Evolutionary conservation across 2,329 filamentous ascomycete species (phyloP).

Genomic region (Xylariaceae sp.): DNA sequence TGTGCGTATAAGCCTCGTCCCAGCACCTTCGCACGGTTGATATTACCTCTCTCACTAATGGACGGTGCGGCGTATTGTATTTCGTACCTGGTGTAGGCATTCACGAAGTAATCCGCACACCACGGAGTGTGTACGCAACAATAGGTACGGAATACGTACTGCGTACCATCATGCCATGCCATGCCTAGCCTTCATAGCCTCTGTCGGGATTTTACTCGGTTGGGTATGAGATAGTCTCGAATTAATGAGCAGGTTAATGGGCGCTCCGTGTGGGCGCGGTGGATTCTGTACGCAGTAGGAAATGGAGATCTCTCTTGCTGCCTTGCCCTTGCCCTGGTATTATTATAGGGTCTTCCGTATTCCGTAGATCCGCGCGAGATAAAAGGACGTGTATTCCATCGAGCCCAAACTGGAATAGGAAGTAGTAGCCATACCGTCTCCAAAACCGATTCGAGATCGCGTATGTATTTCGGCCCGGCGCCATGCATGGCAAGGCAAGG

Average conservation of each 20-base stretch:
- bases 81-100: neutral
- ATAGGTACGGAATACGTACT: too few species aligned
- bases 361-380: neutral
- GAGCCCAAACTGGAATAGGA: neutral
- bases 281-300: too few species aligned
- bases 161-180: too few species aligned
- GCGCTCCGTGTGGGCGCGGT: too few species aligned
- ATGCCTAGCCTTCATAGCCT: too few species aligned
- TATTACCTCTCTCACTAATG: neutral
- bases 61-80: neutral
- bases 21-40: neutral
- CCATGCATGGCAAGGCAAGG: slow-evolving; percentile 5
- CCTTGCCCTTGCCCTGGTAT: neutral
- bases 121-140: too few species aligned
- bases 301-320: neutral
- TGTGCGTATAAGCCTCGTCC: neutral
- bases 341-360: neutral
- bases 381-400: neutral
- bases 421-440: neutral
- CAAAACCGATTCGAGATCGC: slow-evolving; percentile 9
- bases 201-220: too few species aligned
- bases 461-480: slow-evolving; percentile 5
- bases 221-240: too few species aligned
- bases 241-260: too few species aligned
- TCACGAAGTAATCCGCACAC: too few species aligned